A percentile compares a stretch with the other conserved stretches of the same genome.
Conservation (phyloP, 2,329 filamentous ascomycete species). For the Calonectria pteridis region DNA sequence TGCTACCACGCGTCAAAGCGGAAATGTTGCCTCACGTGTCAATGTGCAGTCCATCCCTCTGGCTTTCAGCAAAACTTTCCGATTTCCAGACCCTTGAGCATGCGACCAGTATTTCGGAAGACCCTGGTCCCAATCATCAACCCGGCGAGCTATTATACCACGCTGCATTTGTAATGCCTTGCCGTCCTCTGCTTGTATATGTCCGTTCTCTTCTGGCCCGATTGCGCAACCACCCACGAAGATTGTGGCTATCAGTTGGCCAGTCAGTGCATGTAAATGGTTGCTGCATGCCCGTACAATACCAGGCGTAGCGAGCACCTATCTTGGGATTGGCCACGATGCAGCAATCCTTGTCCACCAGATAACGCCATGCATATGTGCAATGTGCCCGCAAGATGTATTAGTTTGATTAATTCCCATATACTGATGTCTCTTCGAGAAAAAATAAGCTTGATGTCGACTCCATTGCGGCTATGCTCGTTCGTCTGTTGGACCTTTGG, state of each 20-base stretch:
- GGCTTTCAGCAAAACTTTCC: not conserved
- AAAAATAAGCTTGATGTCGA: not conserved
- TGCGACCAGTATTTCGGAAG: slow-evolving; percentile 10
- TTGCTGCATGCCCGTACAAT: not conserved
- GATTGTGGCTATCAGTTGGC: slow-evolving; percentile 3
- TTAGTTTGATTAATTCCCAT: not conserved
- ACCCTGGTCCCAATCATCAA: slow-evolving; percentile 7
- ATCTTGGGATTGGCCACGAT: not conserved
- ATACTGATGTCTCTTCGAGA: not conserved
- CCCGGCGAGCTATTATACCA: not conserved
- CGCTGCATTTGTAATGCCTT: not conserved
- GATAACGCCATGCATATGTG: not conserved
- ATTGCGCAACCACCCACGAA: not conserved
- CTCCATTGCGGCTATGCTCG: slow-evolving; percentile 17
- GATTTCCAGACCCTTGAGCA: not conserved
- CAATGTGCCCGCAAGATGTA: not conserved
- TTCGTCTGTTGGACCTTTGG: slow-evolving; percentile 12
- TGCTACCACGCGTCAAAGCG: not conserved
- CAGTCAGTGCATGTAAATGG: slow-evolving; percentile 12
- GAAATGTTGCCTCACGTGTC: not conserved
- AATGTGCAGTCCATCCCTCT: not conserved
- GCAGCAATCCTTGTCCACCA: not conserved
- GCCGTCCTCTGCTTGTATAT: not conserved
- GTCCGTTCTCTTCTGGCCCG: not conserved
- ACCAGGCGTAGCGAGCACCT: not conserved